Conservation (phyloP, 1,284 basidiomycete genomes). For the Boletus mariae region DNA sequence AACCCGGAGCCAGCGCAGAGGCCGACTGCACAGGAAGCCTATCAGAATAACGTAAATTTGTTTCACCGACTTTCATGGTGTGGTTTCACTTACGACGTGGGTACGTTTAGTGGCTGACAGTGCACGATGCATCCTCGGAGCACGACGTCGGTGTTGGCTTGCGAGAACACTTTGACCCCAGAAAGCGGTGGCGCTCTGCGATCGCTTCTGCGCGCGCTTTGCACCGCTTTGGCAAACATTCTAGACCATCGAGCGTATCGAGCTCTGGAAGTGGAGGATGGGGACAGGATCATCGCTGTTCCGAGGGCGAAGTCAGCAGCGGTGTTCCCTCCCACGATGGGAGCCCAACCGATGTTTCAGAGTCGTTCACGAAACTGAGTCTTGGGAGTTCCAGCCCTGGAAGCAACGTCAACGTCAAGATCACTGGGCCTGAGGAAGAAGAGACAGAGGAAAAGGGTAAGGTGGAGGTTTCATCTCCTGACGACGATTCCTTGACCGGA, state of each 20-base stretch:
- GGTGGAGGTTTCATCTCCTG: conserved; percentile 17
- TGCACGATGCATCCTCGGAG: conserved; percentile 54
- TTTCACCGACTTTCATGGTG: not conserved
- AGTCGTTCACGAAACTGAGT: conserved; percentile 27
- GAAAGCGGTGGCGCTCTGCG: conserved; percentile 64
- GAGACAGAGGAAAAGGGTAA: conserved; percentile 22
- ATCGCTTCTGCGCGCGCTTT: conserved; percentile 62
- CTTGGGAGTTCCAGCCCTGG: conserved; percentile 28
- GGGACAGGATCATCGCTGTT: conserved; percentile 23
- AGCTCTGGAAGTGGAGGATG: conserved; percentile 33
- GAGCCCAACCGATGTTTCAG: conserved; percentile 23
- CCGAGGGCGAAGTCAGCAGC: conserved; percentile 15
- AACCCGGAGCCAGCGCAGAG: conserved; percentile 71
- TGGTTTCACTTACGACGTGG: not conserved
- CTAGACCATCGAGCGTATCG: conserved; percentile 30
- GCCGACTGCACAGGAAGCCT: conserved; percentile 72
- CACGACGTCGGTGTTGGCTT: conserved; percentile 70
- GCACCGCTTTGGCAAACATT: conserved; percentile 46
- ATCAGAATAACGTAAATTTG: conserved; percentile 45
- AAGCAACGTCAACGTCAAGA: conserved; percentile 26
- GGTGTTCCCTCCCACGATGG: conserved; percentile 14
- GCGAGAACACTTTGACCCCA: conserved; percentile 74
- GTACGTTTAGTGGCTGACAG: conserved; percentile 62
- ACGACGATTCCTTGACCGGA: conserved; percentile 21
- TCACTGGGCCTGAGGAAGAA: conserved; percentile 33